A percentile compares a stretch with the other conserved stretches of the same genome.
phyloP scores from a whole-genome alignment of 768 basidiomycete species.

The Cubamyces sp. region DNA sequence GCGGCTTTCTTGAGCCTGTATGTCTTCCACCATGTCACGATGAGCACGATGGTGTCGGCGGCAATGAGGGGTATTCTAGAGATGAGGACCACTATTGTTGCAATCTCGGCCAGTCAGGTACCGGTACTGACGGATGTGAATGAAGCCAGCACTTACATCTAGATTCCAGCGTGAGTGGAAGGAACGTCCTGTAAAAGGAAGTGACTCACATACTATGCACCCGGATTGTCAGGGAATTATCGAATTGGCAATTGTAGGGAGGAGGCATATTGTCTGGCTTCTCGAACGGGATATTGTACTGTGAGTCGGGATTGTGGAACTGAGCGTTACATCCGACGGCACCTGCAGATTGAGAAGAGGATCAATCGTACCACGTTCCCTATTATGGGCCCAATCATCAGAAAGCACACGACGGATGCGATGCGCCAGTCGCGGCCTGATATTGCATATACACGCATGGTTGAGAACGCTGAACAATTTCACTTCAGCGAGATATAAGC shows the following conservation, averaged over 20 bases:
- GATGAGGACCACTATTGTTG: not conserved
- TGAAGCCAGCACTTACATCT: no score
- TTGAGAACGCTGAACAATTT: slow-evolving; percentile 21
- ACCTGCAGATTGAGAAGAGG: no score
- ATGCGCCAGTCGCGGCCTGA: slow-evolving; percentile 6
- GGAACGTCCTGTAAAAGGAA: no score
- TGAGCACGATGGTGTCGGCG: slow-evolving; percentile 9
- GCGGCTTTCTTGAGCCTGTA: slow-evolving; percentile 10
- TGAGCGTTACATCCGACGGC: no score
- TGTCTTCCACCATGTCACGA: slow-evolving; percentile 21
- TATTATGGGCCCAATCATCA: slow-evolving; percentile 6
- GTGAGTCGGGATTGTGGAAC: no score
- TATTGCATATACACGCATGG: slow-evolving; percentile 20
- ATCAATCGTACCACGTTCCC: slow-evolving; percentile 6
- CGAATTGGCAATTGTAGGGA: not conserved
- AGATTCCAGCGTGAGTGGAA: no score
- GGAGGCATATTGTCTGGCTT: slow-evolving; percentile 11
- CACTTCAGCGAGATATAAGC: not conserved
- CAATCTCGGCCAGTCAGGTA: no score
- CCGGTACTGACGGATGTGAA: no score
- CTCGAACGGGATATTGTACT: slow-evolving; percentile 1
- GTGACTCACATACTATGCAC: not conserved
- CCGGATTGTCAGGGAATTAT: not conserved
- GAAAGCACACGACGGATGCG: not conserved
- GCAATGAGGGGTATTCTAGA: slow-evolving; percentile 4